Evolutionary conservation across 2,329 filamentous ascomycete genomes (phyloP).

Genomic region (Aureobasidium sp.): DNA sequence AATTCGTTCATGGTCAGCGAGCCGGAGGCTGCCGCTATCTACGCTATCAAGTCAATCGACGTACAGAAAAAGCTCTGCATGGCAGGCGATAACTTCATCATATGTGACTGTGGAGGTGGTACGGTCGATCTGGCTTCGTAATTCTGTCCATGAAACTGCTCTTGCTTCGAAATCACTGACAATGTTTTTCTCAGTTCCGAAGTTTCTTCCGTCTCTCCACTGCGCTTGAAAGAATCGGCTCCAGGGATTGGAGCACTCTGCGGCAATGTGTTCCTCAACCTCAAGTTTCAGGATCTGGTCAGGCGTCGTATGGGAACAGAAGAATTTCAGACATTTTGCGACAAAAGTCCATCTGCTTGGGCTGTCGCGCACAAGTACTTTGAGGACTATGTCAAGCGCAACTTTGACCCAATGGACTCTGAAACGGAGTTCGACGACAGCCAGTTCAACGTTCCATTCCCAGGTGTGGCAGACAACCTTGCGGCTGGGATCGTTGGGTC

Average conservation of each 20-base stretch:
- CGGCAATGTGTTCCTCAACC: not conserved
- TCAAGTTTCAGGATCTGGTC: not conserved
- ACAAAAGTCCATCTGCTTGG: not conserved
- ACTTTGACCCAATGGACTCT: conserved; percentile 48
- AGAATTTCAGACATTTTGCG: not conserved
- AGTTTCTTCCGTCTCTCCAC: not conserved
- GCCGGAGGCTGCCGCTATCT: conserved; percentile 71
- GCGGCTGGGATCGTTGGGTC: conserved; percentile 66
- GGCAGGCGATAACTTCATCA: conserved; percentile 56
- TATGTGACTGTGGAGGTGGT: conserved; percentile 48
- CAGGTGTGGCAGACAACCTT: conserved; percentile 67
- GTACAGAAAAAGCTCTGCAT: conserved; percentile 59
- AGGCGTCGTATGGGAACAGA: not conserved
- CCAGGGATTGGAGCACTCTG: not conserved
- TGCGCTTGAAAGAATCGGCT: not conserved
- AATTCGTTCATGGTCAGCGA: conserved; percentile 56
- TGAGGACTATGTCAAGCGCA: conserved; percentile 77
- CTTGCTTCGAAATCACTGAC: too few species aligned
- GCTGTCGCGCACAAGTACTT: conserved; percentile 42
- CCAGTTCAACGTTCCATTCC: conserved; percentile 71
- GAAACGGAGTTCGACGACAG: conserved; percentile 58
- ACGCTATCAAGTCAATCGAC: conserved; percentile 64
- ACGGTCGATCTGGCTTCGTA: not conserved
- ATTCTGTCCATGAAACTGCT: too few species aligned
- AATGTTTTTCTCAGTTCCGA: not conserved